Evolutionary conservation across 148 eudicot genomes (phyloP).

Genomic region (Arbutus unedo): DNA sequence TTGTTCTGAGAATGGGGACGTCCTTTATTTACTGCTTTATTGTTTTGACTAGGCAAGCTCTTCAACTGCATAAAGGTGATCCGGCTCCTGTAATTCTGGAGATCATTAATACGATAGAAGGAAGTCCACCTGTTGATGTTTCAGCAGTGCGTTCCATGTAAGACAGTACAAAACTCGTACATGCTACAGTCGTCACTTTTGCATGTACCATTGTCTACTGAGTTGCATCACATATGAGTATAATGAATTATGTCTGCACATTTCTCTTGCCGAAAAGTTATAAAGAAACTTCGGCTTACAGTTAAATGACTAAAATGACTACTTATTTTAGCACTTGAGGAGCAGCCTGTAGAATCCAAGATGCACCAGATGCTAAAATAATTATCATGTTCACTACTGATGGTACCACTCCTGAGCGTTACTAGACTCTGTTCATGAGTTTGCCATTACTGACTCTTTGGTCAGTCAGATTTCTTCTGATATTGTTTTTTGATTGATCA

Average conservation of each 20-base stretch:
- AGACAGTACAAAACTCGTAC: conserved; percentile 21
- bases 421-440: neutral
- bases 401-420: neutral
- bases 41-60: conserved; percentile 81
- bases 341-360: neutral
- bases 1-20: neutral
- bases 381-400: neutral
- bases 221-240: neutral
- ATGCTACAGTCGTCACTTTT: neutral
- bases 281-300: neutral
- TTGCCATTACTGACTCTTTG: neutral
- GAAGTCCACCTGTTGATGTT: conserved; percentile 97
- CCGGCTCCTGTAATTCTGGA: conserved; percentile 65
- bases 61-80: conserved; percentile 84
- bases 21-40: conserved; percentile 15
- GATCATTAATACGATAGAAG: conserved; percentile 84
- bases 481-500: neutral
- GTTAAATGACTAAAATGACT: neutral
- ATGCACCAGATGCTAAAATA: neutral
- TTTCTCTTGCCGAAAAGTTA: neutral
- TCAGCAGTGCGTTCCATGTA: conserved; percentile 93
- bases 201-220: neutral
- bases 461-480: neutral
- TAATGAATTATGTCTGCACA: neutral
- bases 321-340: neutral